phyloP scores from a whole-genome alignment of 78 protist genomes.

The Planoprotostelium fungivorum region DNA sequence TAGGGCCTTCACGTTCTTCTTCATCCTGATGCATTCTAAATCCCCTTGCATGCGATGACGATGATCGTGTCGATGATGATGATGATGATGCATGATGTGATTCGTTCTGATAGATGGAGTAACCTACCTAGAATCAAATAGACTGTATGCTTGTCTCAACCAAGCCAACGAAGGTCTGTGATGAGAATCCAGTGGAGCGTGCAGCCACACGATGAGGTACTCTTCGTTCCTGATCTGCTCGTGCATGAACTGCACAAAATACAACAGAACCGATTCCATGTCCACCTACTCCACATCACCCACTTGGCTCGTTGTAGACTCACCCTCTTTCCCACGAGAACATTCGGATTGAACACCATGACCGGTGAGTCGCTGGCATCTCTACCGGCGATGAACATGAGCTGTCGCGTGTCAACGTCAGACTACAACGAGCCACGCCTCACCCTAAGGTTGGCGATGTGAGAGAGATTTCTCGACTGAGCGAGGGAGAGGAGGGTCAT shows the following conservation, averaged over 20 bases:
- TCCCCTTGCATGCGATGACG: neutral
- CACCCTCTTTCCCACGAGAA: neutral
- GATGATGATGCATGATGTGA: too few relatives aligned
- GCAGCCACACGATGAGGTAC: neutral
- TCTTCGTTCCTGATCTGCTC: neutral
- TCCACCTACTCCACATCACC: neutral
- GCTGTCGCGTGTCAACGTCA: neutral
- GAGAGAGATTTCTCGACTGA: neutral
- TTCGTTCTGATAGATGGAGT: neutral
- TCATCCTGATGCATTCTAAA: neutral
- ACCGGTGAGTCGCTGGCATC: neutral
- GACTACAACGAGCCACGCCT: neutral
- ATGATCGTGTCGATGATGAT: too few relatives aligned
- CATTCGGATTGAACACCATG: neutral
- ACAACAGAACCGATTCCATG: neutral
- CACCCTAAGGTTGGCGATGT: neutral
- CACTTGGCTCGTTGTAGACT: neutral
- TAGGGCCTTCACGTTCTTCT: neutral
- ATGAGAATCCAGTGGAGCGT: neutral
- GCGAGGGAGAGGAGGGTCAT: constrained; percentile 1
- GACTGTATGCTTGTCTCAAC: neutral
- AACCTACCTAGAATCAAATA: neutral
- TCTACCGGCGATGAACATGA: neutral
- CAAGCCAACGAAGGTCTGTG: neutral
- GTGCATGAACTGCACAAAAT: neutral